phyloP scores from a whole-genome alignment of 495 filamentous ascomycete species.

The Penicillium coffeae region DNA sequence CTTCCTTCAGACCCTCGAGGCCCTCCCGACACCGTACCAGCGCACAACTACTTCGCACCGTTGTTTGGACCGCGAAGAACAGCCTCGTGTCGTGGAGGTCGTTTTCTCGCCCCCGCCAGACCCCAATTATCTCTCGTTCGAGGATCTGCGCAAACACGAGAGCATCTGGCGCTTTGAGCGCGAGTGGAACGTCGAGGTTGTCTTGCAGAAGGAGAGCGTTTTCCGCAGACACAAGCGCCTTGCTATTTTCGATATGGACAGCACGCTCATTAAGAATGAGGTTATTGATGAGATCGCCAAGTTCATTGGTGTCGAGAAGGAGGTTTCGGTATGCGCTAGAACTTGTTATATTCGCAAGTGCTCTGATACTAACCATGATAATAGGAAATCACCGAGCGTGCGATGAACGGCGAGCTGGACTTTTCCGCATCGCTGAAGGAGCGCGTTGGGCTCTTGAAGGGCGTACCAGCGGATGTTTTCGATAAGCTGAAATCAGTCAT shows the following conservation, averaged over 20 bases:
- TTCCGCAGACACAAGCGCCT: constrained; percentile 74
- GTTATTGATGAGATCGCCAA: constrained; percentile 92
- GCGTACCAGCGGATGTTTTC: constrained; percentile 75
- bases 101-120: constrained; percentile 64
- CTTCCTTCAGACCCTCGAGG: constrained; percentile 71
- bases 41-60: constrained; percentile 63
- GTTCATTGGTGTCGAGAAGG: constrained; percentile 66
- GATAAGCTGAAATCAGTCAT: constrained; percentile 67
- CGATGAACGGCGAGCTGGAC: constrained; percentile 97
- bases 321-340: constrained; percentile 61
- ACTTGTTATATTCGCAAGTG: no score
- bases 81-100: constrained; percentile 67
- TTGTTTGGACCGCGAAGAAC: constrained; percentile 59
- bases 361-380: neutral
- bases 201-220: constrained; percentile 65
- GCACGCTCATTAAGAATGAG: constrained; percentile 91
- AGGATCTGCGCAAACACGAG: constrained; percentile 71
- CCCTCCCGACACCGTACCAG: constrained; percentile 59
- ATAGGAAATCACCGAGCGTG: constrained; percentile 76
- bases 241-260: constrained; percentile 97
- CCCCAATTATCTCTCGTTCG: constrained; percentile 62
- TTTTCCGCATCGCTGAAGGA: constrained; percentile 77
- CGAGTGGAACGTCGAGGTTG: constrained; percentile 83
- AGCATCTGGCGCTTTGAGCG: constrained; percentile 76
- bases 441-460: constrained; percentile 74